Conservation (phyloP, 1,284 basidiomycete genomes). For the Apiotrichum gamsii region DNA sequence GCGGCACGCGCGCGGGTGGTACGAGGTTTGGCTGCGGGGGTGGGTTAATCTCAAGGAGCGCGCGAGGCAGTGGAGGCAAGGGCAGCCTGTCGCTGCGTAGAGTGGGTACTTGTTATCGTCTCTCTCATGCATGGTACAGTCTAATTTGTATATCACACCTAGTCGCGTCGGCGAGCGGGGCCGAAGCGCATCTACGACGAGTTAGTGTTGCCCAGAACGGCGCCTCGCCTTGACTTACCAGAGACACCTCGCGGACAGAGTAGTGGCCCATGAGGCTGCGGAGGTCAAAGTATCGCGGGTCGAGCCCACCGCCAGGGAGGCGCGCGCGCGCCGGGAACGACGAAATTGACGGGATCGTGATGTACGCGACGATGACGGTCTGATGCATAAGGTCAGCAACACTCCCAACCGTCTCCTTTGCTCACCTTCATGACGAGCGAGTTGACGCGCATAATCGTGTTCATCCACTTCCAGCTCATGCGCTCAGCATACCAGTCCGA, state of each 20-base stretch:
- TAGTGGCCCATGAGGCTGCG: conserved; percentile 62
- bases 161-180: conserved; percentile 38
- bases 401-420: conserved; percentile 53
- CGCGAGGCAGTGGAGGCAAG: neutral
- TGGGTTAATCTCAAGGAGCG: conserved; percentile 1
- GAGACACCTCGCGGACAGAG: conserved; percentile 73
- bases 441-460: conserved; percentile 94
- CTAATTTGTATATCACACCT: no score
- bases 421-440: conserved; percentile 90
- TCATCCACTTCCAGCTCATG: conserved; percentile 90
- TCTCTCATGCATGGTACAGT: neutral
- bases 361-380: conserved; percentile 84
- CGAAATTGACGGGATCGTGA: conserved; percentile 72
- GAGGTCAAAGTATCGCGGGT: conserved; percentile 52
- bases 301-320: conserved; percentile 50
- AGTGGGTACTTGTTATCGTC: no score
- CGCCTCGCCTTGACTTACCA: conserved; percentile 45
- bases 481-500: conserved; percentile 57
- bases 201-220: neutral
- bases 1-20: conserved; percentile 12
- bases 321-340: conserved; percentile 51
- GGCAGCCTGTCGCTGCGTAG: no score
- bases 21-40: conserved; percentile 8
- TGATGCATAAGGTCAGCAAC: no score
- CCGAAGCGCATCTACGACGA: conserved; percentile 37